phyloP scores from a whole-genome alignment of 2,329 filamentous ascomycete genomes.

The Aureobasidium leucospermi region DNA sequence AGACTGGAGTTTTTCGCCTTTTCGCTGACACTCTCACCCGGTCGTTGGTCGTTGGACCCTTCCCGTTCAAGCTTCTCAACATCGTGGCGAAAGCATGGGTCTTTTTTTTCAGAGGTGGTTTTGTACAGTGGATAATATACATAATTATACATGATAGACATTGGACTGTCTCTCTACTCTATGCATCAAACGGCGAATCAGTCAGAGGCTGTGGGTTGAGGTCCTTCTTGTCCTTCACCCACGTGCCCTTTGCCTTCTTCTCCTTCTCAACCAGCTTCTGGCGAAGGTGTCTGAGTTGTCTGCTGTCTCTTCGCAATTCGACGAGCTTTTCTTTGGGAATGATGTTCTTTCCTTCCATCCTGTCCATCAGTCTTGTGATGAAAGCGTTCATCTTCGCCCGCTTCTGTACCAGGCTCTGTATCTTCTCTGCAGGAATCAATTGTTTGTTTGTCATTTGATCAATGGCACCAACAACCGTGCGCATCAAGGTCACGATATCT shows the following conservation, averaged over 20 bases:
- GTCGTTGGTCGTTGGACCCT: not conserved
- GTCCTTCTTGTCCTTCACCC: not conserved
- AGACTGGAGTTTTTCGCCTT: not conserved
- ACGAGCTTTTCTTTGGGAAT: constrained; percentile 1
- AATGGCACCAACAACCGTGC: constrained; percentile 22
- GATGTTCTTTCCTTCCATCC: constrained; percentile 7
- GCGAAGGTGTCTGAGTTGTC: constrained; percentile 4
- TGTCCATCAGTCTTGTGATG: constrained; percentile 11
- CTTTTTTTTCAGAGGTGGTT: not conserved
- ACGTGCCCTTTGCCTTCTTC: constrained; percentile 9
- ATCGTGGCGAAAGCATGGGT: not conserved
- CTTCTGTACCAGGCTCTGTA: constrained; percentile 18
- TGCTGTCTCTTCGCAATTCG: constrained; percentile 6
- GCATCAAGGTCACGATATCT: constrained; percentile 19
- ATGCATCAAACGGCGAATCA: not conserved
- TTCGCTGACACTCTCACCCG: not conserved
- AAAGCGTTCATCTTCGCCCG: constrained; percentile 19
- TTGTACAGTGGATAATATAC: not conserved
- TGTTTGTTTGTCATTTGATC: constrained; percentile 22
- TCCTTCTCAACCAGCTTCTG: not conserved
- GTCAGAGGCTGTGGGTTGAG: not conserved
- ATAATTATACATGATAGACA: not conserved
- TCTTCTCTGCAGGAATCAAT: constrained; percentile 18
- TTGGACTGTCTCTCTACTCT: not conserved
- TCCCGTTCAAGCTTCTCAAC: not conserved